Percentiles rank a stretch among this genome's conserved stretches.
phyloP scores from a whole-genome alignment of 1,284 basidiomycete genomes.

The Ceratobasidium sp. region DNA sequence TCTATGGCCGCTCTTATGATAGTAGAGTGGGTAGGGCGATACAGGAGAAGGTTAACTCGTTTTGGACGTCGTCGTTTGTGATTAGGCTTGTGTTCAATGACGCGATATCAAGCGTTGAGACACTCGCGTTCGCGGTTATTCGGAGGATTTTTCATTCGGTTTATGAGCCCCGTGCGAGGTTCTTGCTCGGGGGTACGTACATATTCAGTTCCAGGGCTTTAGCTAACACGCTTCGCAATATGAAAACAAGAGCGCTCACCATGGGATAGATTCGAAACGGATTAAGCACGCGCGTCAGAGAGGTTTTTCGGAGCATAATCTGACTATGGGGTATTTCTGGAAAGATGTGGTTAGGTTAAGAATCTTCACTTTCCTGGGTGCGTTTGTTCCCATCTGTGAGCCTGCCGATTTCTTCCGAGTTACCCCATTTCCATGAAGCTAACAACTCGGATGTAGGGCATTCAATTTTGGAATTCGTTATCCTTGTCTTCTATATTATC shows the following conservation, averaged over 20 bases:
- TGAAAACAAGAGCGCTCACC: conserved; percentile 69
- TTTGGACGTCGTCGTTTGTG: conserved; percentile 70
- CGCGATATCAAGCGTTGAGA: conserved; percentile 67
- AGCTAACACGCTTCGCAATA: conserved; percentile 2
- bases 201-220: conserved; percentile 47
- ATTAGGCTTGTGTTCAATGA: conserved; percentile 82
- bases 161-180: conserved; percentile 85
- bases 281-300: conserved; percentile 44
- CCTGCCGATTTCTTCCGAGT: too few species aligned
- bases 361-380: conserved; percentile 90
- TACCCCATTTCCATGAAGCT: too few species aligned
- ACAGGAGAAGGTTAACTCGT: conserved; percentile 44
- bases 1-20: too few species aligned
- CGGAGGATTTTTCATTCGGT: conserved; percentile 78
- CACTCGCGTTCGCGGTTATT: conserved; percentile 67
- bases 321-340: conserved; percentile 90
- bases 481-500: conserved; percentile 70
- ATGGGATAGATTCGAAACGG: conserved; percentile 54
- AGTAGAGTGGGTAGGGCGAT: background rate
- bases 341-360: conserved; percentile 86
- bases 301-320: conserved; percentile 82
- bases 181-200: conserved; percentile 67
- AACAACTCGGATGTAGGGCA: too few species aligned
- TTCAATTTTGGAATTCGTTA: conserved; percentile 75
- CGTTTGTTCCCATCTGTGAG: too few species aligned